phyloP scores from a whole-genome alignment of 2,329 filamentous ascomycete genomes.

The Ceratocystis lukuohia region DNA sequence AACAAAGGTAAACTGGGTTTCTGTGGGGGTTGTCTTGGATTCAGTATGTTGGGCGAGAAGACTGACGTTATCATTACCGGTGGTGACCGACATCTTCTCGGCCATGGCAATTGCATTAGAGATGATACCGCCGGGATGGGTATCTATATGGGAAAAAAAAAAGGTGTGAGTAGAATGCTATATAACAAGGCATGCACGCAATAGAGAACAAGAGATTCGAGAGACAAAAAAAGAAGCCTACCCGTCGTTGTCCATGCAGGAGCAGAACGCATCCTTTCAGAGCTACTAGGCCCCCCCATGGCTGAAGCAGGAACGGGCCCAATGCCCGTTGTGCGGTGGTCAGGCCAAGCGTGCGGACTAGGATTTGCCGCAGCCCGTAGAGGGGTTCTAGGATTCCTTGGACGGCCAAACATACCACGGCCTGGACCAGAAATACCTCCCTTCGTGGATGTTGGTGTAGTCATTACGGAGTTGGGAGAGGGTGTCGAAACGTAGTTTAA shows the following conservation, averaged over 20 bases:
- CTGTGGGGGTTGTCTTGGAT: slow-evolving; percentile 50
- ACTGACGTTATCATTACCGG: slow-evolving; percentile 65
- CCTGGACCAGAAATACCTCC: slow-evolving; percentile 68
- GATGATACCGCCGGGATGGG: slow-evolving; percentile 64
- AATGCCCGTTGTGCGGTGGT: slow-evolving; percentile 15
- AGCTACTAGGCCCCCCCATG: slow-evolving; percentile 31
- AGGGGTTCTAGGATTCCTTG: slow-evolving; percentile 47
- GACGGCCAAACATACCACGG: slow-evolving; percentile 67
- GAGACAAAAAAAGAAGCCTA: not conserved
- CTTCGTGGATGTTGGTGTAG: slow-evolving; percentile 26
- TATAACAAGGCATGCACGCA: not conserved
- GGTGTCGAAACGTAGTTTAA: not conserved
- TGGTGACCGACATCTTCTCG: slow-evolving; percentile 50
- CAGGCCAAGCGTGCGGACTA: slow-evolving; percentile 12
- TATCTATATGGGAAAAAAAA: not conserved
- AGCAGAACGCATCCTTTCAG: slow-evolving; percentile 25
- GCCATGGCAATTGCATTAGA: slow-evolving; percentile 85
- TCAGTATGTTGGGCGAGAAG: slow-evolving; percentile 56
- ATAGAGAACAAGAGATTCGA: not conserved
- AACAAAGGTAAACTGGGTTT: slow-evolving; percentile 91
- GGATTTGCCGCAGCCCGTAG: slow-evolving; percentile 36
- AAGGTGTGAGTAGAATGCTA: slow-evolving; percentile 18
- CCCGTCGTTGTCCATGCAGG: not conserved
- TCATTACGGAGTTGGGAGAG: not conserved
- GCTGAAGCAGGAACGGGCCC: slow-evolving; percentile 17